A percentile compares a stretch with the other conserved stretches of the same genome.
Evolutionary conservation across 306 rosid species (phyloP).

Genomic region (Canavalia gladiata): DNA sequence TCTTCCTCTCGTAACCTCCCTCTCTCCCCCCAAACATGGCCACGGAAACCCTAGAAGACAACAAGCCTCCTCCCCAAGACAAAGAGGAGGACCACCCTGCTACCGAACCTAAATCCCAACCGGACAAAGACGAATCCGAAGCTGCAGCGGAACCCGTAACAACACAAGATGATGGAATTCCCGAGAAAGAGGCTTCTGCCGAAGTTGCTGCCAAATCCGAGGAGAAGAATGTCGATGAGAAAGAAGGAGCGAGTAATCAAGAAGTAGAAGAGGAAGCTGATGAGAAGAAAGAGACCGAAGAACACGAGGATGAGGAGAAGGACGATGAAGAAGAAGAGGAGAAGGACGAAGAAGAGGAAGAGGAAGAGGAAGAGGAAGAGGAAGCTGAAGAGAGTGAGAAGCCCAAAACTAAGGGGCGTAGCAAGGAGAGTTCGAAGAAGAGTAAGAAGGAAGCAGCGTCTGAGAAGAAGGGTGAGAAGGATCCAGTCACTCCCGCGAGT

Average conservation of each 20-base stretch:
- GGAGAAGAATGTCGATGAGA: constrained; percentile 34
- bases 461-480: constrained; percentile 39
- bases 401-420: constrained; percentile 42
- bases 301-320: background rate
- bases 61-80: constrained; percentile 52
- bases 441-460: background rate
- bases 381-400: constrained; percentile 45
- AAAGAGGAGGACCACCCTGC: constrained; percentile 26
- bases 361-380: background rate
- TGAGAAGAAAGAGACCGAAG: constrained; percentile 16
- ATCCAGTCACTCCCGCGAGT: constrained; percentile 65
- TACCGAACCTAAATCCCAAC: background rate
- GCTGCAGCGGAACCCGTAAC: background rate
- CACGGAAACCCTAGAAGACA: constrained; percentile 75
- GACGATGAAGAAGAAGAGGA: background rate
- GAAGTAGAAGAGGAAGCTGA: background rate
- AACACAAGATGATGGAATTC: background rate
- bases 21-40: constrained; percentile 59
- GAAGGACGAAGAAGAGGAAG: background rate
- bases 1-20: background rate
- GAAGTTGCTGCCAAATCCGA: constrained; percentile 36
- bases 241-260: background rate
- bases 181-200: background rate
- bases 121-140: background rate
- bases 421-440: constrained; percentile 42